These are phyloP conservation scores for Helianthus annuus DNA, from an alignment of 129 eudicot genomes.

Conservation along the genomic window DNA sequence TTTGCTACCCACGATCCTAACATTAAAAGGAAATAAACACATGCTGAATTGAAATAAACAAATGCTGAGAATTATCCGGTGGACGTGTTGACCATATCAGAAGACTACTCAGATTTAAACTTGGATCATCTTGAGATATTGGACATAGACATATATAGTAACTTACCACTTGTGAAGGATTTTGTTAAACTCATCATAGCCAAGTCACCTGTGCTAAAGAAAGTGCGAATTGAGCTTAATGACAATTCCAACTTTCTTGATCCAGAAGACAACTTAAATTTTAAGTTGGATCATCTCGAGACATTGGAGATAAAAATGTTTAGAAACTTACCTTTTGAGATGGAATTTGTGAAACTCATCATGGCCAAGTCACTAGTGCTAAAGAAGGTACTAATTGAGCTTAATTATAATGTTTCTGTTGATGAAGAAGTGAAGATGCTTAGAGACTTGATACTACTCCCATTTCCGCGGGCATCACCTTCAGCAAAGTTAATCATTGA, in stretches of 20 bases:
- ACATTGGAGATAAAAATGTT: background rate
- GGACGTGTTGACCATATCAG: too few relatives aligned
- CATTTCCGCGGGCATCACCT: conserved; percentile 12
- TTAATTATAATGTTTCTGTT: background rate
- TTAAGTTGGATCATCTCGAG: conserved; percentile 12
- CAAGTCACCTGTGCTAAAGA: conserved; percentile 12
- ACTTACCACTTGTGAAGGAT: background rate
- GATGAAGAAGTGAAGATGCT: conserved; percentile 15
- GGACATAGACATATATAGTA: background rate
- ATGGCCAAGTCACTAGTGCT: conserved; percentile 11
- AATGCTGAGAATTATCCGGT: too few relatives aligned
- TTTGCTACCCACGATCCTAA: too few relatives aligned
- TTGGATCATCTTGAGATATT: conserved; percentile 18
- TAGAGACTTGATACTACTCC: background rate
- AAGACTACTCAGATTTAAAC: background rate
- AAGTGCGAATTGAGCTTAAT: background rate
- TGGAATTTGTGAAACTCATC: conserved; percentile 17
- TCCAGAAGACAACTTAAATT: background rate
- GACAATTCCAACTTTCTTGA: background rate
- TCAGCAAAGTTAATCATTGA: background rate
- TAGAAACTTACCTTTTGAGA: background rate
- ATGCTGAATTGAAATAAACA: too few relatives aligned
- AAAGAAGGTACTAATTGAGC: conserved; percentile 5
- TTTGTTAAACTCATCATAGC: conserved; percentile 17
- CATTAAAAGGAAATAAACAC: too few relatives aligned